Percentiles rank a stretch among this genome's conserved stretches.
Evolutionary conservation across 495 filamentous ascomycete genomes (phyloP).

Genomic region (Pseudevernia furfuracea): DNA sequence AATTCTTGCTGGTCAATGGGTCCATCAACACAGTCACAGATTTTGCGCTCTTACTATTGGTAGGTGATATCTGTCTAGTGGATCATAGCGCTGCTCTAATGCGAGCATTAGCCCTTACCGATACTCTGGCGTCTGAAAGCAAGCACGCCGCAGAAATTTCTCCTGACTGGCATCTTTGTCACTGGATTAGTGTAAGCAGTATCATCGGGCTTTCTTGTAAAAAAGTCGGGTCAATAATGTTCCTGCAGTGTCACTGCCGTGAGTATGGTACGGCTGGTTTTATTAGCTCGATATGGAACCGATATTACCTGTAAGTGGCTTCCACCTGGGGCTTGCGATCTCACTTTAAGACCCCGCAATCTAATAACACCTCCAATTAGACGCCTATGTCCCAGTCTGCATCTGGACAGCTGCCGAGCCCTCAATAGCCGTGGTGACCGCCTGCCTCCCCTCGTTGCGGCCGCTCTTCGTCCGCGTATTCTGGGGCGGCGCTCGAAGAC

Average conservation of each 20-base stretch:
- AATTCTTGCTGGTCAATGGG: background rate
- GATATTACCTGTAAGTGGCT: background rate
- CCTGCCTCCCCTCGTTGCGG: background rate
- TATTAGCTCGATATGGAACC: background rate
- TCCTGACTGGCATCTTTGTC: conserved; percentile 1
- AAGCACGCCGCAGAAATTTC: background rate
- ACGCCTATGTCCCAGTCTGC: background rate
- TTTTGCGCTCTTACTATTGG: background rate
- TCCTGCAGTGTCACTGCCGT: background rate
- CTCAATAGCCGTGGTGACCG: background rate
- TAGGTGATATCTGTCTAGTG: background rate
- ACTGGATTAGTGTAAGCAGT: background rate
- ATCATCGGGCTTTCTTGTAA: background rate
- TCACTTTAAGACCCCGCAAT: background rate
- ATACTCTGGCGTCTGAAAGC: background rate
- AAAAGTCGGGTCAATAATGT: background rate
- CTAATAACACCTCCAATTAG: background rate
- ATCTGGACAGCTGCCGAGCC: background rate
- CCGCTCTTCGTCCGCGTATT: conserved; percentile 1
- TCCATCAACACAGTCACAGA: background rate
- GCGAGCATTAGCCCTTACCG: background rate
- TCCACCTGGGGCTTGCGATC: background rate
- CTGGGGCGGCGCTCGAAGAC: background rate
- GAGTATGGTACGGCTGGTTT: background rate
- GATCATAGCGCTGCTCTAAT: background rate